Conservation (phyloP, 2,329 filamentous ascomycete genomes). For the Claviceps lovelessii region DNA sequence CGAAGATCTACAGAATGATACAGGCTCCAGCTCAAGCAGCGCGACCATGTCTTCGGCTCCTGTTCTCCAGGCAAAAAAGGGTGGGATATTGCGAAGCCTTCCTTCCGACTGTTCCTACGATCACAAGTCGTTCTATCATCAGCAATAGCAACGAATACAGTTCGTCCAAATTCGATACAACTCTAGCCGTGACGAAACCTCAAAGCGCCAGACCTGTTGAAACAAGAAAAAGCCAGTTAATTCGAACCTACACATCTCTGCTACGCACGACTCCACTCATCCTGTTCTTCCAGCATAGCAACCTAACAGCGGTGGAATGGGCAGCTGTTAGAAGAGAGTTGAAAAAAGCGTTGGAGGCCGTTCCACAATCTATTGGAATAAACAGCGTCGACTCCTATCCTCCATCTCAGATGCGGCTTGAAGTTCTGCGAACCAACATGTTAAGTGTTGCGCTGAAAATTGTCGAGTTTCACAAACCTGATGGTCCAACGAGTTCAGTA, state of each 20-base stretch:
- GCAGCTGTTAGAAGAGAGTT: conserved; percentile 30
- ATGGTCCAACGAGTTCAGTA: conserved; percentile 20
- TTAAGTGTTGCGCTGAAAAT: conserved; percentile 74
- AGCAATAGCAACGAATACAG: background rate
- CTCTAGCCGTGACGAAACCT: conserved; percentile 56
- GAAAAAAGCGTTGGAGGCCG: conserved; percentile 27
- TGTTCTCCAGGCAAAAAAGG: conserved; percentile 3
- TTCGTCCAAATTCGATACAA: conserved; percentile 30
- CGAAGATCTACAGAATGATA: conserved; percentile 10
- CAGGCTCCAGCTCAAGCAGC: conserved; percentile 7
- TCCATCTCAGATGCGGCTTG: conserved; percentile 53
- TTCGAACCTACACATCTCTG: conserved; percentile 73
- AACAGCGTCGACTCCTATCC: conserved; percentile 25
- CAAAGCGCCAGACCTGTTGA: conserved; percentile 77
- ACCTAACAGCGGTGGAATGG: conserved; percentile 53
- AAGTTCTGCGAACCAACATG: conserved; percentile 80
- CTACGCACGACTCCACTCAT: conserved; percentile 74
- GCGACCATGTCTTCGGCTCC: conserved; percentile 10
- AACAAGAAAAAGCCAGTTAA: conserved; percentile 78
- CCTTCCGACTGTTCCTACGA: conserved; percentile 14
- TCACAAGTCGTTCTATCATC: background rate
- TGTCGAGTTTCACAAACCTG: conserved; percentile 64
- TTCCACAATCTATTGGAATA: conserved; percentile 19
- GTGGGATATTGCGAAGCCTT: background rate
- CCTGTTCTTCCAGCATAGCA: conserved; percentile 64